Evolutionary conservation across 169 alveolate species (phyloP), one percentile per base, ranked within the genome.

Genomic region (Besnoitia besnoiti): DNA sequence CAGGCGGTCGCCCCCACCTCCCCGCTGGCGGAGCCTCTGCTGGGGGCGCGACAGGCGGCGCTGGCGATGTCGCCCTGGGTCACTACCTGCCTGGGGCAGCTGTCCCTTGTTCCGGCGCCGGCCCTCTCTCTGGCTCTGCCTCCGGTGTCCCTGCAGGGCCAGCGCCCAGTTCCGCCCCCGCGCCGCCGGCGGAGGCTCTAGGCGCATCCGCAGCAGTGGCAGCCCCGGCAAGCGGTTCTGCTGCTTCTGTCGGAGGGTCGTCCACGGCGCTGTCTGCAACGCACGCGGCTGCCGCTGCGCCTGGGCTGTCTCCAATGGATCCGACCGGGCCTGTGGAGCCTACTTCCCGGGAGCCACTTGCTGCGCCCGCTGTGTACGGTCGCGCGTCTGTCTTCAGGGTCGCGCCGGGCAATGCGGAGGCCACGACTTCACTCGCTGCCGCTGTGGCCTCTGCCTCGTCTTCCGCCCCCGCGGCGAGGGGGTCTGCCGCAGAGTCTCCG

Each of bases 61-160:
- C 67, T 5, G 67, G 7, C 27, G 4, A 3, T 55, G 67, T 3
- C 27, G 12, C 30, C 67, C 24, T 16, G 24, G 59, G 59, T 16
- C 59, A 7, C 59, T 49, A 49, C 16, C 59, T 49, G 24, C 16
- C 16, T 16, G 16, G 24, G 16, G 59, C 59, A 10, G 7, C 59
- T 49, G 24, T 49, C 16, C 24, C 59, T 7, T 49, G 24, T 49
- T 49, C 59, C 24, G 59, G 59, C 59, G 24, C 7, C 16, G 16
- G 27, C 67, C n/a, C 67, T 55, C n/a, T 55, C n/a, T 55, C 67
- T 55, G 67, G 67, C 67, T n/a, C n/a, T n/a, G n/a, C n/a, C n/a
- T n/a, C n/a, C n/a, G n/a, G n/a, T n/a, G n/a, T n/a, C n/a, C 67
- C 67, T 55, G 33, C 67, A n/a, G 59, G 16, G 59, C 67, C 67